phyloP scores from a whole-genome alignment of 192 early-diverging fungal genomes.

The Anaeromyces robustus region DNA sequence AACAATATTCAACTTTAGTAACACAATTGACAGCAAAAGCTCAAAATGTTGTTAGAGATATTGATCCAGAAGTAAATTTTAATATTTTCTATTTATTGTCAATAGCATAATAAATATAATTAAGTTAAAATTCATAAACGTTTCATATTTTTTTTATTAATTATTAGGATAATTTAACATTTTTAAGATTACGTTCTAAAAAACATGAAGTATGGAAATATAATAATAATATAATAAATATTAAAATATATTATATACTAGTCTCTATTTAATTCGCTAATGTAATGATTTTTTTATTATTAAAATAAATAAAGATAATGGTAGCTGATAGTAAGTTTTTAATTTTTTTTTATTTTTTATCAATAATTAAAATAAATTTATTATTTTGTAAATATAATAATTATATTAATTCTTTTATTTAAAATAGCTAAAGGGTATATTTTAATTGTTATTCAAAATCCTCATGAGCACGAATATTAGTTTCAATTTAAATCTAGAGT shows the following conservation, averaged over 20 bases:
- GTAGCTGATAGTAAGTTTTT: constrained; percentile 4
- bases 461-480: neutral
- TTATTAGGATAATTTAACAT: constrained; percentile 6
- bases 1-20: constrained; percentile 34
- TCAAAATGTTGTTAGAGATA: constrained; percentile 29
- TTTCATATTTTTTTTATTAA: neutral
- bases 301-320: neutral
- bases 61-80: constrained; percentile 25
- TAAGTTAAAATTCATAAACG: too few relatives aligned
- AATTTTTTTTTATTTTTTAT: too few relatives aligned
- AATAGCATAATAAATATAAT: neutral
- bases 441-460: constrained; percentile 7
- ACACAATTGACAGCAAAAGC: constrained; percentile 24
- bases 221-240: neutral
- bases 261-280: too few relatives aligned
- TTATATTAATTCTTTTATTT: neutral
- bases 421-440: constrained; percentile 1
- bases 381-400: neutral
- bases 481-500: too few relatives aligned
- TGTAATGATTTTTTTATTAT: neutral
- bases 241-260: neutral
- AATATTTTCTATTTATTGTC: neutral
- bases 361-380: neutral
- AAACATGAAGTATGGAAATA: constrained; percentile 1
- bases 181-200: constrained; percentile 4